Evolutionary conservation across 1,139 yeast species (phyloP), one percentile per base, ranked within the genome.

Genomic region (Protomyces inouyei): DNA sequence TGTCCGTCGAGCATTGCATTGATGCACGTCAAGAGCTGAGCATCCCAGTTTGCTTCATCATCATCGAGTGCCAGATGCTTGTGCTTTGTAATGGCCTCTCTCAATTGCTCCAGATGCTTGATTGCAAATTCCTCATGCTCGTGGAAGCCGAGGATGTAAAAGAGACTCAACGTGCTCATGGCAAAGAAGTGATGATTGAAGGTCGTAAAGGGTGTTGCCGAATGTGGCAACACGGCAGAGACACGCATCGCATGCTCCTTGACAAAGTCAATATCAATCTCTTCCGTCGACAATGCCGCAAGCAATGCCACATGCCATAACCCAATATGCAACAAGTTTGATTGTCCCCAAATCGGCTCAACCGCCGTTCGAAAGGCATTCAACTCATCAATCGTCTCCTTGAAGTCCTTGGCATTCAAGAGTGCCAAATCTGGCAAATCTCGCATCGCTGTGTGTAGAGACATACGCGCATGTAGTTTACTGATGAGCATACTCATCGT

Each of bases 311-410:
- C 56, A 57, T 70, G 71, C 67, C 68, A 68, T 28, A 67, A 67
- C 9, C 65, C 68, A n/a, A 70, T 38, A 35, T 67, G 68, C 23
- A 70, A 53, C 23, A 69, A 28, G 36, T 67, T 66, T 35, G 64
- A 60, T 37, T 64, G 60, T 23, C 68, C 71, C 71, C 71, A 70
- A 32, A 68, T 60, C 37, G 67, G 67, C 37, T 70, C 72, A 4
- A 69, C 67, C 16, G 67, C 60, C 40, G 68, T 70, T 10, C 71
- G 69, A 10, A 43, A 43, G 23, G 48, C 48, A 43, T 43, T 18
- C 25, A 43, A 21, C 18, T 43, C 48, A 10, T 5, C 48, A 10
- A 10, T 10, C 3, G 25, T 18, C 9, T 43, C 48, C 48, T 43
- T 16, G 25, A 43, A 43, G 12, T 43, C 48, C 25, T 16, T n/a